These are phyloP conservation scores for Colletotrichum liriopes DNA, from an alignment of 2,329 filamentous ascomycete species.

Conservation along the genomic window DNA sequence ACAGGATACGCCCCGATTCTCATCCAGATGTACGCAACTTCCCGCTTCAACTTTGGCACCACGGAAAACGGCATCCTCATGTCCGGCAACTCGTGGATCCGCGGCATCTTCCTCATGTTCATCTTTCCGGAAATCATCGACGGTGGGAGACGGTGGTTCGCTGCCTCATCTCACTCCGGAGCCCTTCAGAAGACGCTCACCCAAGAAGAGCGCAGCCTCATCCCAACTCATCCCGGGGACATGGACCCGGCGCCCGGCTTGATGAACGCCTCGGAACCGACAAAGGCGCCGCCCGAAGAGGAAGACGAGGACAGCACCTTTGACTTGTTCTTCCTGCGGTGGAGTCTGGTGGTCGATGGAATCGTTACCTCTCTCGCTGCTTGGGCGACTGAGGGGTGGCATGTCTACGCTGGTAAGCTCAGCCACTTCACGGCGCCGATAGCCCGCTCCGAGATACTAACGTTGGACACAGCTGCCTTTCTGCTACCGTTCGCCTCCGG, in stretches of 20 bases:
- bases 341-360: slow-evolving; percentile 76
- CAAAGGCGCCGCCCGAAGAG: slow-evolving; percentile 49
- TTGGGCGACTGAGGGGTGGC: slow-evolving; percentile 75
- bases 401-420: slow-evolving; percentile 73
- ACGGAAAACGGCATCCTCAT: slow-evolving; percentile 71
- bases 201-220: slow-evolving; percentile 41
- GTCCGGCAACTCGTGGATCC: slow-evolving; percentile 69
- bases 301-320: slow-evolving; percentile 70
- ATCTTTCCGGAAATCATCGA: slow-evolving; percentile 69
- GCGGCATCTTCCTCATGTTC: slow-evolving; percentile 69
- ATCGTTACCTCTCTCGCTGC: slow-evolving; percentile 74
- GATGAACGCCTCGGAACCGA: slow-evolving; percentile 63
- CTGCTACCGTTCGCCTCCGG: slow-evolving; percentile 79
- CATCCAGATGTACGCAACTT: slow-evolving; percentile 72
- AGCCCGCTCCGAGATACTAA: background rate
- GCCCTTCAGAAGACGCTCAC: slow-evolving; percentile 30
- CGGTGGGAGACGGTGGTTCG: slow-evolving; percentile 58
- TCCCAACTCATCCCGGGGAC: slow-evolving; percentile 57
- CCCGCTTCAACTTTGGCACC: slow-evolving; percentile 69
- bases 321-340: slow-evolving; percentile 77
- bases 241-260: slow-evolving; percentile 60
- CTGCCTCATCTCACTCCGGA: slow-evolving; percentile 35
- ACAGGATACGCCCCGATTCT: slow-evolving; percentile 78
- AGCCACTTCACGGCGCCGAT: background rate
- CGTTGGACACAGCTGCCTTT: slow-evolving; percentile 64